Percentiles rank a stretch among this genome's conserved stretches.
phyloP scores from a whole-genome alignment of 345 rosid genomes.

The Nephelium lappaceum region DNA sequence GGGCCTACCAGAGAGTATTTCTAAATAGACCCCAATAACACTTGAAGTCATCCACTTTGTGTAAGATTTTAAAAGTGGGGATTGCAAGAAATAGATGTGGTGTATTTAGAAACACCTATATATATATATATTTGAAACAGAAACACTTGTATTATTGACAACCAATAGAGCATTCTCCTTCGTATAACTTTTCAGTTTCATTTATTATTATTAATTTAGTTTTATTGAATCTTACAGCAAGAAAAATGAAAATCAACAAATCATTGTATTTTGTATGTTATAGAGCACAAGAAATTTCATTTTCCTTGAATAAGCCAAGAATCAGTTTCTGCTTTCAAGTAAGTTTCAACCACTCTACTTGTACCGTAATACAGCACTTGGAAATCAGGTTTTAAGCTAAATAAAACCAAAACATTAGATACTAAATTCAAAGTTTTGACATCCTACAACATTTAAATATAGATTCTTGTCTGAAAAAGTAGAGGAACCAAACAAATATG shows the following conservation, averaged over 20 bases:
- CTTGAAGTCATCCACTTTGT: background rate
- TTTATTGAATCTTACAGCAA: no score
- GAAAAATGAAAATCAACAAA: no score
- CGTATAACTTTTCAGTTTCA: no score
- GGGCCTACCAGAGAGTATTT: background rate
- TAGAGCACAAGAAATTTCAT: background rate
- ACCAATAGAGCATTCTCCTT: no score
- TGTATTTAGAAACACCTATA: background rate
- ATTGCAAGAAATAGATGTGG: background rate
- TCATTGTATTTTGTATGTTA: background rate
- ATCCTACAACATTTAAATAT: background rate
- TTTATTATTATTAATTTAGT: no score
- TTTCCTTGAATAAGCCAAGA: background rate
- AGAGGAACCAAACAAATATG: slow-evolving; percentile 24
- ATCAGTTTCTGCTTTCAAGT: no score
- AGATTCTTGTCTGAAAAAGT: slow-evolving; percentile 26
- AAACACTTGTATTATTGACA: no score
- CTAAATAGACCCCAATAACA: background rate
- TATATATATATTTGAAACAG: no score
- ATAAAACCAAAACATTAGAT: background rate
- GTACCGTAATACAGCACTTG: background rate
- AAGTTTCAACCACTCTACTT: background rate
- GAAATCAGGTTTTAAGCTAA: background rate
- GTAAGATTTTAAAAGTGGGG: background rate
- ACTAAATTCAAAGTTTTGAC: background rate